A percentile compares a stretch with the other conserved stretches of the same genome.
Conservation (phyloP, 768 basidiomycete species). For the Tulasnella sp. region DNA sequence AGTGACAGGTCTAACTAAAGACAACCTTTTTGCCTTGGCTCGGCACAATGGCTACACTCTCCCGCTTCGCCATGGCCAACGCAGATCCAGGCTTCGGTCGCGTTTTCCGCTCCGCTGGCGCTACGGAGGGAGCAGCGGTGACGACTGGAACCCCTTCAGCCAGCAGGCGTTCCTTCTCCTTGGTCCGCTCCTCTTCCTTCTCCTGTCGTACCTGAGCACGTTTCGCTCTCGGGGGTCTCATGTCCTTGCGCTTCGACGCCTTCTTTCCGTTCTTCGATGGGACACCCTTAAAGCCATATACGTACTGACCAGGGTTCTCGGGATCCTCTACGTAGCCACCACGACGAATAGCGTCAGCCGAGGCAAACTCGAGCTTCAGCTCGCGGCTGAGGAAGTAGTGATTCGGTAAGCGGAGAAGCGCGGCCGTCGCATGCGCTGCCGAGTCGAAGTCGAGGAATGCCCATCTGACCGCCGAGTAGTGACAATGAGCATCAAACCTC, state of each 20-base stretch:
- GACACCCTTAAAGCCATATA: not conserved
- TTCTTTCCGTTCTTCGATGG: not conserved
- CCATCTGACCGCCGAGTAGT: conserved; percentile 67
- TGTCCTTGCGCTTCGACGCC: conserved; percentile 5
- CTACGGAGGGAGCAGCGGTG: not conserved
- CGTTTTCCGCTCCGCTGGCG: conserved; percentile 47
- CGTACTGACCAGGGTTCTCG: conserved; percentile 27
- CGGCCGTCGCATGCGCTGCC: conserved; percentile 76
- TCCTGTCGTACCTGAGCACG: conserved; percentile 39
- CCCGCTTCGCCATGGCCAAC: conserved; percentile 73
- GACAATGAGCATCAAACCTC: conserved; percentile 50
- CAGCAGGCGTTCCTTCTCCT: conserved; percentile 27
- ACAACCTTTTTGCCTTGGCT: conserved; percentile 72
- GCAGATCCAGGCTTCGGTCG: conserved; percentile 79
- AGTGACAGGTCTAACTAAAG: conserved; percentile 49
- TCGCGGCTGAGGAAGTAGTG: conserved; percentile 81
- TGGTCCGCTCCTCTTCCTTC: conserved; percentile 33
- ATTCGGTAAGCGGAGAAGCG: conserved; percentile 81
- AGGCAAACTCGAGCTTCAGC: conserved; percentile 88
- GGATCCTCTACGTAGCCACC: conserved; percentile 52
- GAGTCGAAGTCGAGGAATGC: conserved; percentile 91
- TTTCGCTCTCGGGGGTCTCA: conserved; percentile 14
- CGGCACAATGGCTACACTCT: conserved; percentile 73
- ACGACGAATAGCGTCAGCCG: conserved; percentile 82
- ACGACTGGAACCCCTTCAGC: conserved; percentile 14